Evolutionary conservation across 1,139 yeast genomes (phyloP).

Genomic region (Geotrichum cucujoidarum): DNA sequence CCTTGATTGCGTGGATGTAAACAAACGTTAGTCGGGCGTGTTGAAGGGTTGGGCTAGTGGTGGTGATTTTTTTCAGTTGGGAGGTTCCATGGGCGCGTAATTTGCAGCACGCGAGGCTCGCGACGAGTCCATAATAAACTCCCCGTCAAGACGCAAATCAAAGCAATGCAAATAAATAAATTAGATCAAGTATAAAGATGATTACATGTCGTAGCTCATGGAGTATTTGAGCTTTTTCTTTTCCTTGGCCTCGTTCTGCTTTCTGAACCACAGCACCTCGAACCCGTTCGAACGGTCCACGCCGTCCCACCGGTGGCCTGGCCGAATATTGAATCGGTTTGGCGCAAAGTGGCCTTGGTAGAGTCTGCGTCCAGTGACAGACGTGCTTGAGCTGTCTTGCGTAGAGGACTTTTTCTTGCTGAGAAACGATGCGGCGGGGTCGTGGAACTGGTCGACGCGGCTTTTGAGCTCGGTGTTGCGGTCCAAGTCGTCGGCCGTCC

Average conservation of each 20-base stretch:
- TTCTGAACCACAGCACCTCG: slow-evolving; percentile 59
- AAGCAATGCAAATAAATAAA: neutral
- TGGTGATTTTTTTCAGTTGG: no score
- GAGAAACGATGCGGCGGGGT: slow-evolving; percentile 58
- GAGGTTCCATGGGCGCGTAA: no score
- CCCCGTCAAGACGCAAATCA: no score
- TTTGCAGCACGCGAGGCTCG: no score
- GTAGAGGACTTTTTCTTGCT: slow-evolving; percentile 27
- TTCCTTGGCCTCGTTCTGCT: slow-evolving; percentile 45
- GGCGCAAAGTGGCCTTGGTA: slow-evolving; percentile 53
- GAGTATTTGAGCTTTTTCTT: slow-evolving; percentile 39
- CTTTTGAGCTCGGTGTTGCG: slow-evolving; percentile 18
- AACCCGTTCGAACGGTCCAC: slow-evolving; percentile 89
- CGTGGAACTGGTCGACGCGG: slow-evolving; percentile 48
- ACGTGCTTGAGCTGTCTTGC: neutral
- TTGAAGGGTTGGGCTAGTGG: no score
- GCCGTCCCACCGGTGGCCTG: slow-evolving; percentile 92
- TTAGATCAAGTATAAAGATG: neutral
- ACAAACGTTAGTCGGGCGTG: no score
- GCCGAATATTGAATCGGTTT: slow-evolving; percentile 69
- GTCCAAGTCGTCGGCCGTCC: slow-evolving; percentile 19
- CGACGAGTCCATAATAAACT: no score
- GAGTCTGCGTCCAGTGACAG: neutral
- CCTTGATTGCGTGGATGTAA: no score
- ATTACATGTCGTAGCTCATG: slow-evolving; percentile 29